These are phyloP conservation scores for Chytridiales sp. DNA, from an alignment of 371 early-diverging fungal genomes.

Conservation along the genomic window DNA sequence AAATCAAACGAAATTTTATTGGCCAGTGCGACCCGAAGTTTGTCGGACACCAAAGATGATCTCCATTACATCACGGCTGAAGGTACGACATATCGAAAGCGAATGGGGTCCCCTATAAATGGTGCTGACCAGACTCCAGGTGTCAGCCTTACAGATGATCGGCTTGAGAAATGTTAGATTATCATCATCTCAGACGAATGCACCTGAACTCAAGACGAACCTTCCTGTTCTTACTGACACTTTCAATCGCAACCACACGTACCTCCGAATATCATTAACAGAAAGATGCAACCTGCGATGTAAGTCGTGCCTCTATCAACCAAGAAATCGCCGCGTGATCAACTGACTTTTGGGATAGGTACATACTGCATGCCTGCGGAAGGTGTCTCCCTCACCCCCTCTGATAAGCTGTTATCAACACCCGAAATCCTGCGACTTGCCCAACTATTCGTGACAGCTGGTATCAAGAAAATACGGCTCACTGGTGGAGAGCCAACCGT, in stretches of 20 bases:
- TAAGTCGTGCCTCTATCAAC: no score
- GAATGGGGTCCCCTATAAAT: no score
- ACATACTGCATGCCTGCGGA: conserved; percentile 96
- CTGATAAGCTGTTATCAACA: conserved; percentile 66
- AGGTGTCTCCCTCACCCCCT: conserved; percentile 78
- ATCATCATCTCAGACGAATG: no score
- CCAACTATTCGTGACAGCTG: conserved; percentile 77
- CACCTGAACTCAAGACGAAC: not conserved
- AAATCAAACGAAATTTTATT: no score
- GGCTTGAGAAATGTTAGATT: no score
- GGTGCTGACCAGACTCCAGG: no score
- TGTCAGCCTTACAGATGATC: no score
- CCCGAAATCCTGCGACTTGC: conserved; percentile 81
- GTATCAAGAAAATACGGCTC: conserved; percentile 88
- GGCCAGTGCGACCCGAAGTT: no score
- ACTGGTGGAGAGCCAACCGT: conserved; percentile 97
- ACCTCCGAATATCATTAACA: conserved; percentile 89
- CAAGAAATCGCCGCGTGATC: no score
- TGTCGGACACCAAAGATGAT: no score
- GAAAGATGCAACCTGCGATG: conserved; percentile 93
- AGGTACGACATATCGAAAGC: no score
- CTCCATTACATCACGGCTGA: no score
- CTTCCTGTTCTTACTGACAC: conserved; percentile 49
- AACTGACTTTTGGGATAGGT: conserved; percentile 52
- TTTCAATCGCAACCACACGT: conserved; percentile 84